phyloP scores from a whole-genome alignment of 495 filamentous ascomycete species.

The Aspergillus olivimuriae region DNA sequence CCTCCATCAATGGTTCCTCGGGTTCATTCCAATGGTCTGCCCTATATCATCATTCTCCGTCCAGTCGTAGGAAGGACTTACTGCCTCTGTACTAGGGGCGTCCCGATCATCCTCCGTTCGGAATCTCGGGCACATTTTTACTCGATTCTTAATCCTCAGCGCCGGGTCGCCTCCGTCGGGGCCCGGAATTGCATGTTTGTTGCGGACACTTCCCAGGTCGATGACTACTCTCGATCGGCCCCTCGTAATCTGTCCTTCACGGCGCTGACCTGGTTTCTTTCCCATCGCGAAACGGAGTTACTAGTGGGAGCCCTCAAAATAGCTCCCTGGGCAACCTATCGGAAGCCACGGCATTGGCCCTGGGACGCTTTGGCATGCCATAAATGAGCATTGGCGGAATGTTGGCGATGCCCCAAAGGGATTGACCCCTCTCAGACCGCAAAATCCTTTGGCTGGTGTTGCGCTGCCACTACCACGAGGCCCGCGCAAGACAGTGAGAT shows the following conservation, averaged over 20 bases:
- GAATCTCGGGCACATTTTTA: slow-evolving; percentile 1
- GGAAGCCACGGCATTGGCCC: not conserved
- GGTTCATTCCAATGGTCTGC: not conserved
- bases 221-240: no score
- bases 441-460: no score
- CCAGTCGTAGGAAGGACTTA: not conserved
- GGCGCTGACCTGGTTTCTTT: no score
- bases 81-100: not conserved
- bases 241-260: no score
- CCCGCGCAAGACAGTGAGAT: no score
- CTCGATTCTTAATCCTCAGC: not conserved
- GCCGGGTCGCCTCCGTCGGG: no score
- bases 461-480: no score
- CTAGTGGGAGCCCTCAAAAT: not conserved
- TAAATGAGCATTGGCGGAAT: not conserved
- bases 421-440: not conserved
- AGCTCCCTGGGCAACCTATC: no score
- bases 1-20: not conserved
- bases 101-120: slow-evolving; percentile 6
- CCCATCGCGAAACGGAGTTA: not conserved
- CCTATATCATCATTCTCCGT: not conserved
- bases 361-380: not conserved
- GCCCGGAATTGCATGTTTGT: no score
- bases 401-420: not conserved
- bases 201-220: no score